Evolutionary conservation across 2,329 filamentous ascomycete genomes (phyloP), one percentile per base, ranked within the genome.

Genomic region (Cadophora luteo-olivacea): DNA sequence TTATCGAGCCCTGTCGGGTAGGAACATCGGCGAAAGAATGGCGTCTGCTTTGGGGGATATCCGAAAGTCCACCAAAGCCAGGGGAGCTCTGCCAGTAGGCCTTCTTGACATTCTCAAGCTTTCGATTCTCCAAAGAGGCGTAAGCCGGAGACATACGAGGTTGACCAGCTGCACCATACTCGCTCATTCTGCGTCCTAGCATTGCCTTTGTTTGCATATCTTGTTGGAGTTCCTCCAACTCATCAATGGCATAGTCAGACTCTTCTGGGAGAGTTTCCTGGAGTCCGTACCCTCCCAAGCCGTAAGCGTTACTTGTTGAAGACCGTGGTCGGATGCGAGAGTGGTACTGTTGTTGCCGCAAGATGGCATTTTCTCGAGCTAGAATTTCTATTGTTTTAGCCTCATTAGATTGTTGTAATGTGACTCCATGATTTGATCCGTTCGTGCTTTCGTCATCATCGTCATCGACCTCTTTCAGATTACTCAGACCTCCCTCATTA

Each of bases 1-100:
- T 86, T 71, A 90, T 86, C 2, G 88, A 90, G 1, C 84, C 86
- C 72, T 91, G 88, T 16, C 89, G 84, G 32, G 87, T 89, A 33
- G 86, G 88, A 75, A 90, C 84, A 74, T 89, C 89, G 63, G 89
- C 92, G 76, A 96, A 93, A 1, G 92, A 95, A 79, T 95, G 92
- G 33, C 92, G 88, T 68, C 92, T 87, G 74, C 91, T 93, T 75
- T 94, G 91, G 14, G 90, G 87, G 36, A 88, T 83, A 69, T 92
- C 90, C 4, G 83, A 84, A 29, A 87, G 72, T 19, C 85, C 84
- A 55, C 86, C 85, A 76, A 92, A 91, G 1, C 87, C 89, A n/a
- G 89, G 84, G 6, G 89, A 89, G 73, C 86, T 91, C 72, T 92
- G 90, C 91, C 91, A 94, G 70, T 88, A 86, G 4, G 85, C 88